Evolutionary conservation across 805 yeast species (phyloP).

Genomic region (Torulaspora quercuum): DNA sequence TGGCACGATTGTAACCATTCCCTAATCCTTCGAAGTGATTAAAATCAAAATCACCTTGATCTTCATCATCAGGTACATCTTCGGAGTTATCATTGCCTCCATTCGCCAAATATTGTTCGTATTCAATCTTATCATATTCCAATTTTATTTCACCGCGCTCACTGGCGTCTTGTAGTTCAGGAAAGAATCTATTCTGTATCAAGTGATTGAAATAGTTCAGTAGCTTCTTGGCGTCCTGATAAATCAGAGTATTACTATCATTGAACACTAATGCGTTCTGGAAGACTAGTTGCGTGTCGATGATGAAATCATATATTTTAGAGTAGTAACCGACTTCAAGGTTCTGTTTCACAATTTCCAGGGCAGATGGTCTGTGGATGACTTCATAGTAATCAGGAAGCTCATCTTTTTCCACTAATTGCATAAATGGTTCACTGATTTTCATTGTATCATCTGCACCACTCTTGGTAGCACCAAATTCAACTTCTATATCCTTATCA

Average conservation of each 20-base stretch:
- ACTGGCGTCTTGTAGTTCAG: slow-evolving; percentile 29
- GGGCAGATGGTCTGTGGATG: slow-evolving; percentile 70
- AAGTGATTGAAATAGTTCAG: slow-evolving; percentile 47
- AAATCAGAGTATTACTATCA: slow-evolving; percentile 66
- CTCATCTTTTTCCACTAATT: slow-evolving; percentile 62
- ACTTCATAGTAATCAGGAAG: slow-evolving; percentile 80
- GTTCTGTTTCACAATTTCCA: slow-evolving; percentile 53
- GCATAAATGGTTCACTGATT: slow-evolving; percentile 69
- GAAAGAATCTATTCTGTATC: slow-evolving; percentile 28
- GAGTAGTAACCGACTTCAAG: slow-evolving; percentile 51
- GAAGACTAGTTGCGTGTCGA: slow-evolving; percentile 62
- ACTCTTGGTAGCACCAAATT: slow-evolving; percentile 16
- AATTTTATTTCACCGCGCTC: slow-evolving; percentile 34
- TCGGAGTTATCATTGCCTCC: slow-evolving; percentile 21
- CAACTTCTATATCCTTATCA: slow-evolving; percentile 25
- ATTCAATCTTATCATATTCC: slow-evolving; percentile 33
- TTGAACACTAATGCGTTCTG: slow-evolving; percentile 76
- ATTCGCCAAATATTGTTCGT: slow-evolving; percentile 27
- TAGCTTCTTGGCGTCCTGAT: slow-evolving; percentile 65
- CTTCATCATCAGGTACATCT: slow-evolving; percentile 19
- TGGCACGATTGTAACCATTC: slow-evolving; percentile 33
- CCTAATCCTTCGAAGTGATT: slow-evolving; percentile 35
- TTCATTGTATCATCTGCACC: slow-evolving; percentile 30
- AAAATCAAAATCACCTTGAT: slow-evolving; percentile 29
- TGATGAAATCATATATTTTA: slow-evolving; percentile 55